A percentile compares a stretch with the other conserved stretches of the same genome.
phyloP scores from a whole-genome alignment of 306 rosid genomes.

The Dryas alaskensis region DNA sequence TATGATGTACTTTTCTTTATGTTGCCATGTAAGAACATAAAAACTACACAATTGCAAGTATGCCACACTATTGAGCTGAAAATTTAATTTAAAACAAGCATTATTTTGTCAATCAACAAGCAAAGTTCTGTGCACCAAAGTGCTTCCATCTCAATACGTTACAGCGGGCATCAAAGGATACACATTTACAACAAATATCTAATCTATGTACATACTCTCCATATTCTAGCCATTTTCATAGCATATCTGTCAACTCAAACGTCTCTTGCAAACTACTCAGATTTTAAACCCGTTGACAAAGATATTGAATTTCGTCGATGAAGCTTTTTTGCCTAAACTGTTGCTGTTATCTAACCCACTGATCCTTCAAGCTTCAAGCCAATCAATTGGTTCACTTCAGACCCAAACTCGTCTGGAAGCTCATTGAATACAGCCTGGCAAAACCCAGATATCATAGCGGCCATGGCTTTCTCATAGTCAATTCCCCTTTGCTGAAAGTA shows the following conservation, averaged over 20 bases:
- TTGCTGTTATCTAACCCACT: conserved; percentile 50
- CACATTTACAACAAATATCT: conserved; percentile 16
- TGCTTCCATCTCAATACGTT: conserved; percentile 1
- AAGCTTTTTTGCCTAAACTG: not conserved
- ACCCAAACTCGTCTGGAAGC: conserved; percentile 94
- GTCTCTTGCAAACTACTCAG: conserved; percentile 11
- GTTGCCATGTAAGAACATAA: not conserved
- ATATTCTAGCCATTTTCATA: not conserved
- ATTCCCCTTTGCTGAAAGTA: conserved; percentile 97
- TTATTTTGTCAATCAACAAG: not conserved
- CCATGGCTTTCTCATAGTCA: conserved; percentile 88
- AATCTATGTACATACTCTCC: conserved; percentile 25
- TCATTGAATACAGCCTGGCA: conserved; percentile 90
- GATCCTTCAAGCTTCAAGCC: conserved; percentile 95
- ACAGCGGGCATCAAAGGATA: not conserved
- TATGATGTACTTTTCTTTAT: not conserved
- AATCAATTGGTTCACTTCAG: conserved; percentile 93
- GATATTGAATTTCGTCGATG: conserved; percentile 17
- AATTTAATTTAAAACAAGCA: not conserved
- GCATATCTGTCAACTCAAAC: not conserved
- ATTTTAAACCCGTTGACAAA: conserved; percentile 13
- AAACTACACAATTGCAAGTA: not conserved
- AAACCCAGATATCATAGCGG: conserved; percentile 96
- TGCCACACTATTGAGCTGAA: not conserved
- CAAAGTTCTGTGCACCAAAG: not conserved